phyloP scores from a whole-genome alignment of 2,329 filamentous ascomycete genomes.

The Orbilia brochopaga region DNA sequence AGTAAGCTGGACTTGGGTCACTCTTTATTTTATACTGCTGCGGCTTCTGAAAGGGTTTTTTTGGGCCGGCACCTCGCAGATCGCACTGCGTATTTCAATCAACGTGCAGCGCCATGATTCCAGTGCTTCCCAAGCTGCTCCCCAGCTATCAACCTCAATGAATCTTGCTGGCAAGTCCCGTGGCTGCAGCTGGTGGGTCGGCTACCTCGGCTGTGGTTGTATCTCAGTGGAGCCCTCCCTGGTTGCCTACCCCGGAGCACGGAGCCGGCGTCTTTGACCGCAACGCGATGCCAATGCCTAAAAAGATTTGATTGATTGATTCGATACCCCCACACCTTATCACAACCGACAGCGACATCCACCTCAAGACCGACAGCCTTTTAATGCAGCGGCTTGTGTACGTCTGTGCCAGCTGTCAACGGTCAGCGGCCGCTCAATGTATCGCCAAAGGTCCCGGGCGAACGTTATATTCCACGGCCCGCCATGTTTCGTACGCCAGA shows the following conservation, averaged over 20 bases:
- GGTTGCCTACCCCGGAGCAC: background rate
- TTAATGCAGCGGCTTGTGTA: slow-evolving; percentile 46
- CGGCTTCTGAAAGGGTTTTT: too few species aligned
- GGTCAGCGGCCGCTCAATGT: slow-evolving; percentile 26
- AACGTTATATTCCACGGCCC: background rate
- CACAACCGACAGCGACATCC: background rate
- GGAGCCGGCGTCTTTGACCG: background rate
- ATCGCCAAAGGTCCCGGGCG: background rate
- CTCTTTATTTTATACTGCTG: too few species aligned
- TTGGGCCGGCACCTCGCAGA: too few species aligned
- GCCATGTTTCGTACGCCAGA: background rate
- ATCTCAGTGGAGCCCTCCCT: background rate
- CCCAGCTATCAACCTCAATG: too few species aligned
- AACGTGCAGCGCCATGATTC: too few species aligned
- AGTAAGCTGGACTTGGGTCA: slow-evolving; percentile 6
- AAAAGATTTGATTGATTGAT: background rate
- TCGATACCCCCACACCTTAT: background rate
- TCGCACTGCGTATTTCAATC: too few species aligned
- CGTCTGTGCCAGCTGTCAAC: slow-evolving; percentile 38
- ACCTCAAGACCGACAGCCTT: background rate
- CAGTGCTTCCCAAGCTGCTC: too few species aligned
- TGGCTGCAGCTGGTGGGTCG: too few species aligned
- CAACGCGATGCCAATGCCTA: slow-evolving; percentile 1
- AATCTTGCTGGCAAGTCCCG: background rate
- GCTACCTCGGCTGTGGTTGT: too few species aligned